Percentiles rank a stretch among this genome's conserved stretches.
Evolutionary conservation across 306 rosid genomes (phyloP).

Genomic region (Datisca glomerata): DNA sequence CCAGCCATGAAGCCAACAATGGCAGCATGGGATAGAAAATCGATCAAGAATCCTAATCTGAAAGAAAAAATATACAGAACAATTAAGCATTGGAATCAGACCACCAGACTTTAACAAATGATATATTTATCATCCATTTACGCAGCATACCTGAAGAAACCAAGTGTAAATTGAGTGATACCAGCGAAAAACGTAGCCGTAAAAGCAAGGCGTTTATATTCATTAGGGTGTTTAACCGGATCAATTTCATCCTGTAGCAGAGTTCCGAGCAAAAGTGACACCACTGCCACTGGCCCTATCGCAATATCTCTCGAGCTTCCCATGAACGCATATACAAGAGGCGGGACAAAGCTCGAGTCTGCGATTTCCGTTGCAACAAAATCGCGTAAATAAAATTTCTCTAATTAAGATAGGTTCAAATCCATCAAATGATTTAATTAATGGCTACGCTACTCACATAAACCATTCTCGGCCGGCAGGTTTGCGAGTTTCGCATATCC

Average conservation of each 20-base stretch:
- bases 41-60: conserved; percentile 96
- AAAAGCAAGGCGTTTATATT: conserved; percentile 19
- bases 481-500: conserved; percentile 29
- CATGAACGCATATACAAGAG: conserved; percentile 25
- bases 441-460: conserved; percentile 14
- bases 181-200: conserved; percentile 30
- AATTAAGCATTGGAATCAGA: not conserved
- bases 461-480: conserved; percentile 16
- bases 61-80: not conserved
- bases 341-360: conserved; percentile 34
- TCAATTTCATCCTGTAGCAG: conserved; percentile 18
- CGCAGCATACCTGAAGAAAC: conserved; percentile 23
- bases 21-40: conserved; percentile 96
- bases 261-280: conserved; percentile 26
- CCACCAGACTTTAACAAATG: not conserved
- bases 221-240: not conserved
- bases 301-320: conserved; percentile 34
- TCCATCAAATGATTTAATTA: too few relatives aligned
- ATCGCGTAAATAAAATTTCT: too few relatives aligned
- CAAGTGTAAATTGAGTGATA: conserved; percentile 18
- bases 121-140: not conserved
- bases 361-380: too few relatives aligned
- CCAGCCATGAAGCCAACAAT: conserved; percentile 98
- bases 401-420: too few relatives aligned
- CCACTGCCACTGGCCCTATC: conserved; percentile 29